Base-by-base conservation (phyloP, 208 protist species). In the Trypanosoma boissoni region DNA sequence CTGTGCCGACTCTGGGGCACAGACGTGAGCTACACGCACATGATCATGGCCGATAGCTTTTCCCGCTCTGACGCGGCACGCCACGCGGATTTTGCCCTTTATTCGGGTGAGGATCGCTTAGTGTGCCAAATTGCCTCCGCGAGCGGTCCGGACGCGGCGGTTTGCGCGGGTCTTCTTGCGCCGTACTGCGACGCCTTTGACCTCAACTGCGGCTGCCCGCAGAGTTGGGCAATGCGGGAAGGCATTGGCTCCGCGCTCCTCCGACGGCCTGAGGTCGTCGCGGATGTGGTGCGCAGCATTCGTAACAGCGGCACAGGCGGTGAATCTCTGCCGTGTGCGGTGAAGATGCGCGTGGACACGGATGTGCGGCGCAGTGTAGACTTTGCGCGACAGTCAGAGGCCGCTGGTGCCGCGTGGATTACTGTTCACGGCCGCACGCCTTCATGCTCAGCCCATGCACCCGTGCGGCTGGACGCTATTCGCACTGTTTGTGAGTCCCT, bases 151-250 rank as follows among this genome's bases (percentile, higher is more conserved):
- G 61, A 54, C 2, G 82, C 87, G n/a, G 85, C 83, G 18, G 32
- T 56, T 18, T 86, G 84, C 16, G 81, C 78, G 7, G 32, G 37
- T 14, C 46, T 84, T 3, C 56, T 94, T 34, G 65, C 64, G 8
- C 77, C 76, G 3, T 94, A 84, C 52, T 88, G 74, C 55, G 91
- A 94, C 61, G 93, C 78, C 10, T 66, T 97, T 37, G 90, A 96
- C 64, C 41, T 97, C 45, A 97, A 98, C 76, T 97, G 90, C 59
- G 94, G 94, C 7, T 98, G 94, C 55, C 94, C 94, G 41, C 94
- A 98, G 74, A 63, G 71, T 16, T 96, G 88, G 84, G 91, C 83
- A 2, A 92, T 95, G 54, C 64, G 83, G 37, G 87, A 91, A 21
- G 80, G 84, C 14, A 51, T 94, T 18, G 90, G 93, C 2, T 50